Evolutionary conservation across 1,284 basidiomycete species (phyloP).

Genomic region (Heterobasidion parviporum): DNA sequence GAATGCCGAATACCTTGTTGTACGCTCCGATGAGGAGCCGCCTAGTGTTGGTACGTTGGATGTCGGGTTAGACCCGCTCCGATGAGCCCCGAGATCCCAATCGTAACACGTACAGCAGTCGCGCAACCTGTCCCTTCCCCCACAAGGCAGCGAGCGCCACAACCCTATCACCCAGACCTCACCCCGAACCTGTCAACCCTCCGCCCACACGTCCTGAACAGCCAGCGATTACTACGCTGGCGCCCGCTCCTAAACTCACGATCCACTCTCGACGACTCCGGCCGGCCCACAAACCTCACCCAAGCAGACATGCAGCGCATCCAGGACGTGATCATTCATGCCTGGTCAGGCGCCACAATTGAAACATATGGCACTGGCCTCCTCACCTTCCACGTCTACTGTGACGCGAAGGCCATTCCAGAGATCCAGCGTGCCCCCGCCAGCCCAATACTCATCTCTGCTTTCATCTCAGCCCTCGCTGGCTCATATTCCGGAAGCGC

Average conservation of each 20-base stretch:
- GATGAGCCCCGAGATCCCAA: too few relatives aligned
- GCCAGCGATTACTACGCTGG: slow-evolving; percentile 16
- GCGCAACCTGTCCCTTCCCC: too few relatives aligned
- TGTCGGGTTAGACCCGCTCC: too few relatives aligned
- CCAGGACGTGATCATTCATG: slow-evolving; percentile 1
- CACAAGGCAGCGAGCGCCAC: too few relatives aligned
- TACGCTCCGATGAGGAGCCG: too few relatives aligned
- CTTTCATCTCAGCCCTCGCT: slow-evolving; percentile 12
- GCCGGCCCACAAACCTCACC: background rate
- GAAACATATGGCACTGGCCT: slow-evolving; percentile 21
- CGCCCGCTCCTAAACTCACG: background rate
- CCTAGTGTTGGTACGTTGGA: too few relatives aligned
- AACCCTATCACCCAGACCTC: background rate
- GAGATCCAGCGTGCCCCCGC: slow-evolving; percentile 15
- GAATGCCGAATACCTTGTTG: too few relatives aligned
- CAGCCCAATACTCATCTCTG: background rate
- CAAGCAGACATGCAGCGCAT: slow-evolving; percentile 13
- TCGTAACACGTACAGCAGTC: too few relatives aligned
- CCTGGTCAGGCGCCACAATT: slow-evolving; percentile 16
- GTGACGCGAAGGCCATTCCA: slow-evolving; percentile 15
- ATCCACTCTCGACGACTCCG: background rate
- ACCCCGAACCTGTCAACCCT: slow-evolving; percentile 4
- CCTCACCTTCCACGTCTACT: slow-evolving; percentile 21
- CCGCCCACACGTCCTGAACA: slow-evolving; percentile 14
- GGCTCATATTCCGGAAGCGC: slow-evolving; percentile 12